Conservation (phyloP, 768 basidiomycete genomes). For the Mycena rosella region DNA sequence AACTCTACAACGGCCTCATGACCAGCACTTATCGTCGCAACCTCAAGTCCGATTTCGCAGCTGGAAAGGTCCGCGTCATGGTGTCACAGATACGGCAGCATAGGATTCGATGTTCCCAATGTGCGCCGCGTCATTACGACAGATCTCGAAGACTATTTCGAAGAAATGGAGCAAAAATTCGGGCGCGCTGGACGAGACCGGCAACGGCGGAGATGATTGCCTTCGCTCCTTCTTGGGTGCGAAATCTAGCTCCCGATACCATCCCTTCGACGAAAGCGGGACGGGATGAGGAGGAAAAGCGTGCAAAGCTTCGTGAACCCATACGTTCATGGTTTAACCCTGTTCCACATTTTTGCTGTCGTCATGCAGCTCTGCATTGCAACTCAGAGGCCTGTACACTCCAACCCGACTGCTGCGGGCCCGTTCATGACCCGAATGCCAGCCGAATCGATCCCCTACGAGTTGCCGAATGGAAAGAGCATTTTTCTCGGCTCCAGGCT, state of each 20-base stretch:
- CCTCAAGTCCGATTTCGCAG: conserved; percentile 10
- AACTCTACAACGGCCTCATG: conserved; percentile 30
- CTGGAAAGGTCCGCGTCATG: neutral
- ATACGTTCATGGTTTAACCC: neutral
- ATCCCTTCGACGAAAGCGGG: neutral
- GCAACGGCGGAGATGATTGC: neutral
- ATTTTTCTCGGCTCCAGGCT: neutral
- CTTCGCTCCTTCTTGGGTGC: conserved; percentile 1
- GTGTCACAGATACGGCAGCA: conserved; percentile 11
- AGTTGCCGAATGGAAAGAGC: neutral
- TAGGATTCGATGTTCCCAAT: conserved; percentile 18
- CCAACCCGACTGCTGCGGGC: neutral
- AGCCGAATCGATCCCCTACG: neutral
- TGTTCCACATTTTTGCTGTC: neutral
- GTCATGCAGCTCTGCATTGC: neutral
- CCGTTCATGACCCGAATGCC: neutral
- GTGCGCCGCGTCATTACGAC: conserved; percentile 6
- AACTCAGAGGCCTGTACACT: neutral
- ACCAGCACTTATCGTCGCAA: conserved; percentile 22
- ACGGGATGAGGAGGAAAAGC: neutral
- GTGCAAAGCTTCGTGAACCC: neutral
- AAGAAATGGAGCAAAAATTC: neutral
- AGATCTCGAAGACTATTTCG: neutral
- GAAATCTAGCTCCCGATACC: neutral
- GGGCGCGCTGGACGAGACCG: neutral